phyloP scores from a whole-genome alignment of 352 stramenopile genomes.

The Salisapilia sapeloensis region DNA sequence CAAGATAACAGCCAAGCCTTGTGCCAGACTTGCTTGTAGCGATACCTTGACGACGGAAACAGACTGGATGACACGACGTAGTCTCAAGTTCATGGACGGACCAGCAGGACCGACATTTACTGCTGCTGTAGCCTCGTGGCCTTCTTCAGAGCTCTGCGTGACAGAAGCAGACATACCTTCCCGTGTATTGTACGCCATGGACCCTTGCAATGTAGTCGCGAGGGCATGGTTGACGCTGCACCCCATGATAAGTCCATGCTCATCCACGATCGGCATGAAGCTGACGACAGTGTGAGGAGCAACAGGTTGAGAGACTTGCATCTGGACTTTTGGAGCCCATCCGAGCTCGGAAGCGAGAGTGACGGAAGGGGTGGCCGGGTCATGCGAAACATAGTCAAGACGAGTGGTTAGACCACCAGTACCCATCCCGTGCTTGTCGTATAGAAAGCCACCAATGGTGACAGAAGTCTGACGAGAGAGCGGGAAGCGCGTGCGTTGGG shows the following conservation, averaged over 20 bases:
- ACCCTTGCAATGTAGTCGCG: constrained; percentile 32
- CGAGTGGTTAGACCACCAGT: constrained; percentile 53
- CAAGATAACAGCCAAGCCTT: constrained; percentile 23
- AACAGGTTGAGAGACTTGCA: constrained; percentile 55
- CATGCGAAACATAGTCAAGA: constrained; percentile 42
- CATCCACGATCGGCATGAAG: constrained; percentile 52
- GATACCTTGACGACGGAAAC: constrained; percentile 27
- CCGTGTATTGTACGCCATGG: constrained; percentile 72
- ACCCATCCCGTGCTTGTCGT: constrained; percentile 57
- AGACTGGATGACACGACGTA: constrained; percentile 16
- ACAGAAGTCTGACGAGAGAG: constrained; percentile 32
- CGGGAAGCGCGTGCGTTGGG: constrained; percentile 54
- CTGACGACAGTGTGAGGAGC: constrained; percentile 53
- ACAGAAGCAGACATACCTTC: constrained; percentile 55
- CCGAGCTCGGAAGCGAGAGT: constrained; percentile 50
- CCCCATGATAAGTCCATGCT: constrained; percentile 53
- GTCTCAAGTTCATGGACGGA: constrained; percentile 38
- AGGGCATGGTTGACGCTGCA: constrained; percentile 55
- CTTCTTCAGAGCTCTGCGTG: constrained; percentile 19
- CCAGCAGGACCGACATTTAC: constrained; percentile 25
- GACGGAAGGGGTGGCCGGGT: constrained; percentile 37
- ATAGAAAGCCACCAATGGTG: constrained; percentile 68
- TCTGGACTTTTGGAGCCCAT: constrained; percentile 61
- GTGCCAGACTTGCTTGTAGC: constrained; percentile 24
- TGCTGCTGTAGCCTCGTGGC: constrained; percentile 17